phyloP scores from a whole-genome alignment of 1,284 basidiomycete genomes.

The Cystobasidium sp. region DNA sequence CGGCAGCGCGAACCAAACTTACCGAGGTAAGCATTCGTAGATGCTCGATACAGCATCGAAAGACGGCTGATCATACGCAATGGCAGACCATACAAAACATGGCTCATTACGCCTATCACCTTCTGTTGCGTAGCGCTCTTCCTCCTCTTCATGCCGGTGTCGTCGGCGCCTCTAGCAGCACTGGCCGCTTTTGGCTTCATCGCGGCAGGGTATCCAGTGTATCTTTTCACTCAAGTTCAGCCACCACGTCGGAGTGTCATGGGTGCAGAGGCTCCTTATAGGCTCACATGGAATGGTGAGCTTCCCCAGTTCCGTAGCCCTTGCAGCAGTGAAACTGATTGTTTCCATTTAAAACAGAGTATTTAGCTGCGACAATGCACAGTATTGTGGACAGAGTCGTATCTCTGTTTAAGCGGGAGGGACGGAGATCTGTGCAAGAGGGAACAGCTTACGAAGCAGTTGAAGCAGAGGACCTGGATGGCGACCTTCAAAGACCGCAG shows the following conservation, averaged over 20 bases:
- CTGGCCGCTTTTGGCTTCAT: constrained; percentile 72
- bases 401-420: background rate
- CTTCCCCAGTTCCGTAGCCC: background rate
- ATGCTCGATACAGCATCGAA: background rate
- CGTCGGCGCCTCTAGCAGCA: constrained; percentile 88
- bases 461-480: constrained; percentile 19
- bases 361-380: constrained; percentile 11
- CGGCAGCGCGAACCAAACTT: constrained; percentile 88
- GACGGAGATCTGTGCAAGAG: background rate
- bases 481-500: background rate
- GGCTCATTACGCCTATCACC: constrained; percentile 83
- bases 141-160: constrained; percentile 90
- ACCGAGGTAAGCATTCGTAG: constrained; percentile 58
- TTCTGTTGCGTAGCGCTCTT: constrained; percentile 93
- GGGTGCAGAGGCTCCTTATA: background rate
- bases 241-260: constrained; percentile 14
- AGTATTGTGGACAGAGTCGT: background rate
- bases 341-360: background rate
- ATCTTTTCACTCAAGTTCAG: constrained; percentile 36
- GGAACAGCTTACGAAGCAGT: constrained; percentile 28
- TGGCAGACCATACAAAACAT: constrained; percentile 85
- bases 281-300: constrained; percentile 14
- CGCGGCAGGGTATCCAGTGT: constrained; percentile 42
- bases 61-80: background rate
- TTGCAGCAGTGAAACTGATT: background rate